These are phyloP conservation scores for Sugiyamaella paludigena DNA, from an alignment of 1,139 yeast species.

Conservation along the genomic window DNA sequence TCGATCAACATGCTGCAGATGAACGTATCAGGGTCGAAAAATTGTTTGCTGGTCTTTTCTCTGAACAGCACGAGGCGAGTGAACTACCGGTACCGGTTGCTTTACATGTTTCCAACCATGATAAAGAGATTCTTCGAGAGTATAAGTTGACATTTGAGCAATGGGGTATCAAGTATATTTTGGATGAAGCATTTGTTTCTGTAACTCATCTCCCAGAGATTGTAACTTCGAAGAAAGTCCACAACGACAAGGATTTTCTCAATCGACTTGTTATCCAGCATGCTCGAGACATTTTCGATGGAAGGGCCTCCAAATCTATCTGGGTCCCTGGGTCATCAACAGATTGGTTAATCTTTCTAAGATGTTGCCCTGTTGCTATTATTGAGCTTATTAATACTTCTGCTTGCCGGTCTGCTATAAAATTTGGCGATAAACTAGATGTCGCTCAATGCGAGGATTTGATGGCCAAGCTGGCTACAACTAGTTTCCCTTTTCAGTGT, in stretches of 20 bases:
- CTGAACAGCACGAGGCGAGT: slow-evolving; percentile 9
- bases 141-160: slow-evolving; percentile 16
- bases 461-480: slow-evolving; percentile 44
- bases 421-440: slow-evolving; percentile 62
- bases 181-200: slow-evolving; percentile 5
- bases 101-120: slow-evolving; percentile 35
- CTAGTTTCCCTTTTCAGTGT: slow-evolving; percentile 70
- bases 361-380: slow-evolving; percentile 36
- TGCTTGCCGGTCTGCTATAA: slow-evolving; percentile 71
- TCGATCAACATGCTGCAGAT: slow-evolving; percentile 82
- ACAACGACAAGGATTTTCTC: slow-evolving; percentile 13
- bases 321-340: slow-evolving; percentile 7
- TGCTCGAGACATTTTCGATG: slow-evolving; percentile 17
- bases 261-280: slow-evolving; percentile 19
- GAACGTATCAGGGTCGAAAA: slow-evolving; percentile 62
- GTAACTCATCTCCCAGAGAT: slow-evolving; percentile 27
- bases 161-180: slow-evolving; percentile 26
- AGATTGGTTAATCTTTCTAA: slow-evolving; percentile 4
- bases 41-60: slow-evolving; percentile 38
- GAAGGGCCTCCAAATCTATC: slow-evolving; percentile 13
- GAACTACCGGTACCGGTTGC: slow-evolving; percentile 21
- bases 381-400: slow-evolving; percentile 53
- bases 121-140: slow-evolving; percentile 26
- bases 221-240: slow-evolving; percentile 6
- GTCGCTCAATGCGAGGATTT: slow-evolving; percentile 46